These are phyloP conservation scores for Mycena epipterygia DNA, from an alignment of 768 basidiomycete genomes.

Conservation along the genomic window DNA sequence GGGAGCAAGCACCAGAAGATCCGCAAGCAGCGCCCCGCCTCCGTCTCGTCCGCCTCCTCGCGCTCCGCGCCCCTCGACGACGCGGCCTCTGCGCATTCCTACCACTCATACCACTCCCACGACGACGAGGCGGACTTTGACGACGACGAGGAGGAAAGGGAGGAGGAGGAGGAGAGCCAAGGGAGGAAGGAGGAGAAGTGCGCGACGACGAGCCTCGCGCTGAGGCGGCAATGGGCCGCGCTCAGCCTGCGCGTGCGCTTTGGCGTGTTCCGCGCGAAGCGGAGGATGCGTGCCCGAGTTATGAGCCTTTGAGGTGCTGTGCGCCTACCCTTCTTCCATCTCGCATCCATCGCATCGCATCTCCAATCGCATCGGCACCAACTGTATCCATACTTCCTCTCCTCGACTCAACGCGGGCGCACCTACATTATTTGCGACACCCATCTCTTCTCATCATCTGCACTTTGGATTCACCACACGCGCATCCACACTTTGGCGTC, in stretches of 20 bases:
- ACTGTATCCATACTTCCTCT: too few species aligned
- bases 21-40: constrained; percentile 24
- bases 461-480: too few species aligned
- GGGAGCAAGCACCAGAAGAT: too few species aligned
- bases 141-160: neutral
- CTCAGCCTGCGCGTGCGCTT: constrained; percentile 36
- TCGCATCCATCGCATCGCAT: too few species aligned
- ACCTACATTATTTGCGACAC: neutral
- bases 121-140: neutral
- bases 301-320: constrained; percentile 11
- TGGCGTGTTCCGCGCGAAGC: constrained; percentile 36
- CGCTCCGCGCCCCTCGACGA: neutral
- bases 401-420: neutral
- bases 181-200: neutral
- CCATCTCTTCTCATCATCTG: neutral
- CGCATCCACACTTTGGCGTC: too few species aligned
- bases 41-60: neutral
- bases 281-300: constrained; percentile 26
- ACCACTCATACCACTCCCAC: neutral
- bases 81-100: neutral
- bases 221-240: constrained; percentile 29
- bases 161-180: neutral
- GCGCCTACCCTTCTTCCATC: neutral
- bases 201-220: neutral
- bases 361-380: too few species aligned